Evolutionary conservation across 2,329 filamentous ascomycete species (phyloP), one percentile per base, ranked within the genome.

Genomic region (Pyricularia pennisetigena): DNA sequence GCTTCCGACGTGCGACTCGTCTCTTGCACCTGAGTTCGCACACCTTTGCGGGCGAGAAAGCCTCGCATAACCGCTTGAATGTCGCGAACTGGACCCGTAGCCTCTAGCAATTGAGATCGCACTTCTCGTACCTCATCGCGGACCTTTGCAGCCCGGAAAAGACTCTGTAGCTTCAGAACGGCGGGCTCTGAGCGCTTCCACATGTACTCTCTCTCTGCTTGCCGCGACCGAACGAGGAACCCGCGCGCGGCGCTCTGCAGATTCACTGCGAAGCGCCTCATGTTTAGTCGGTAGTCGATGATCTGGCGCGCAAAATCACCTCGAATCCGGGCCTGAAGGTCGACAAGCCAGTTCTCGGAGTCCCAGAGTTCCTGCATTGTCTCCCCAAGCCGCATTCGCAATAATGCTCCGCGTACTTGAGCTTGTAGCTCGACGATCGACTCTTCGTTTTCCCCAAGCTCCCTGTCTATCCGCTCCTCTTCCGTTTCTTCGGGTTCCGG

Each of bases 351-450:
- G 29, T 89, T 85, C 77, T 99, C 95, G 14, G 86, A 85, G 70
- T 95, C 90, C 95, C 95, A 99, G 3, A 99, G 84, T 62, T 86
- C 80, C 74, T 97, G 91, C 95, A 99, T 98, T 68, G 88, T 84
- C 66, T 90, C 82, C 4, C 93, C 93, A 1, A 98, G 86, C 68
- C 84, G 85, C 75, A 97, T 83, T 68, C 95, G 87, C 65, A 92
- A 77, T 71, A 96, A 76, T 0, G 94, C 93, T 49, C 94, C 95
- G 69, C 93, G 87, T 9, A 94, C 86, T 76, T 97, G 93, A 54
- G 91, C 88, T 76, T 99, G 96, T 30, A 99, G 83, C 69, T 98
- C 94, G 23, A 88, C 74, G 62, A 98, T 88, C 3, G 83, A 80
- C 0, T 78, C 79, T 76, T 95, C 91, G 69, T 92, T 90, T 73